Base-by-base conservation (phyloP, 2,329 filamentous ascomycete genomes). In the Thelonectria blattea region DNA sequence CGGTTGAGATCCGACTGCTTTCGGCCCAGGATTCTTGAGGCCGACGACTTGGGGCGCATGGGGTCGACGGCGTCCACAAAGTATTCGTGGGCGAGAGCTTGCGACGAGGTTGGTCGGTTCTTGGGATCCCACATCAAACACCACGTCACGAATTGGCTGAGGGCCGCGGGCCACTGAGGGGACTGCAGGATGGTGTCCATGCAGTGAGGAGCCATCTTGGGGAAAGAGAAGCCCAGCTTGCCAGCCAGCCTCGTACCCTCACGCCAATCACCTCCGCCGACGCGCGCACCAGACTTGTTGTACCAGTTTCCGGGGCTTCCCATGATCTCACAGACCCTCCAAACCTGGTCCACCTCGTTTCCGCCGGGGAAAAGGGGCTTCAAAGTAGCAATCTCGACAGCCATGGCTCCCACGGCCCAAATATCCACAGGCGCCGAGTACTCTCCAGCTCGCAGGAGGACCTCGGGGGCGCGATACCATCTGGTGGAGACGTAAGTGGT, bases 81-180 rank as follows among this genome's bases (percentile, higher is more conserved):
- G 77, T 96, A 99, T 68, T 97, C 94, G 75, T 99, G 95, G 41
- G 91, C 91, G 66, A 99, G 80, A n/a, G 95, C 94, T 76, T 99
- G 93, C 0, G 90, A 88, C 2, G 94, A 97, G 4, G 93, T 98
- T 46, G 95, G 95, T 62, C 95, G 86, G 72, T 82, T 88, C 80
- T 93, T 96, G 11, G 95, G 95, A 76, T 99, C 95, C 95, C 95
- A 99, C 91, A 98, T 95, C 67, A 99, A 79, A 77, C 95, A 99
- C 93, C 93, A 97, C 15, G 95, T 99, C 60, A 99, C 95, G 72
- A 99, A 98, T 60, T 96, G 88, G 71, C 90, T 91, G 56, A 99
- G 83, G 18, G 92, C 90, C 1, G 89, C 80, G 6, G 95, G 95
- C 95, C 95, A 99, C 72, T 97, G 92, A 15, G 95, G 93, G 24